Evolutionary conservation across 2,329 filamentous ascomycete species (phyloP), one percentile per base, ranked within the genome.

Genomic region (Cryphonectria parasitica): DNA sequence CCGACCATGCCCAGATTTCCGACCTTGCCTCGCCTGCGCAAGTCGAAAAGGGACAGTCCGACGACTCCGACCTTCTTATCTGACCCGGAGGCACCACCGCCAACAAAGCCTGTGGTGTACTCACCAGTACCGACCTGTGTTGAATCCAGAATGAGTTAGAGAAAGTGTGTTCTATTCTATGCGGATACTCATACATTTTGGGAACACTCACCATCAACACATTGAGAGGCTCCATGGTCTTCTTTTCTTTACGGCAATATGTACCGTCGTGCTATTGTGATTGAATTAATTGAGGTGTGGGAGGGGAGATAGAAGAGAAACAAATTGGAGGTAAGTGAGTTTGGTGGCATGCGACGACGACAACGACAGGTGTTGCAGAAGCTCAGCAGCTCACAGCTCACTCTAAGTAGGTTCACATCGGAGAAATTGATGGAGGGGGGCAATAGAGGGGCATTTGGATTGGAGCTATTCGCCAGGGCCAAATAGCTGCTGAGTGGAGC

Each of bases 11-110:
- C 90, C 77, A 98, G 85, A 72, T 92, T 89, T 76, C 89, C 91
- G 34, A 98, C 95, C 82, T 97, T 97, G 76, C 95, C 94, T 79
- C 95, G 88, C 73, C 94, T 88, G 72, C 95, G 90, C 74, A 98
- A 86, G 80, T 97, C 95, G 80, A 97, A 97, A 75, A 97, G 85
- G 34, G 93, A 95, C 79, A 98, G 84, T 56, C 93, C 95, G 25
- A 98, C 95, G 13, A 98, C 95, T 71, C 95, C 95, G 65, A 98
- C 92, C 82, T 98, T 98, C 85, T 98, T 98, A 86, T 98, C 95
- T 65, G 94, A 97, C 15, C 88, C 91, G 4, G 94, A 97, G 66
- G 90, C 91, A 71, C 91, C 92, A 72, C 90, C 91, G 70, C 93
- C 94, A 70, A 97, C 94, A 76, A 96, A 98, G 70, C 95, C 95